Evolutionary conservation across 345 rosid genomes (phyloP).

Genomic region (Aquilaria malaccensis): DNA sequence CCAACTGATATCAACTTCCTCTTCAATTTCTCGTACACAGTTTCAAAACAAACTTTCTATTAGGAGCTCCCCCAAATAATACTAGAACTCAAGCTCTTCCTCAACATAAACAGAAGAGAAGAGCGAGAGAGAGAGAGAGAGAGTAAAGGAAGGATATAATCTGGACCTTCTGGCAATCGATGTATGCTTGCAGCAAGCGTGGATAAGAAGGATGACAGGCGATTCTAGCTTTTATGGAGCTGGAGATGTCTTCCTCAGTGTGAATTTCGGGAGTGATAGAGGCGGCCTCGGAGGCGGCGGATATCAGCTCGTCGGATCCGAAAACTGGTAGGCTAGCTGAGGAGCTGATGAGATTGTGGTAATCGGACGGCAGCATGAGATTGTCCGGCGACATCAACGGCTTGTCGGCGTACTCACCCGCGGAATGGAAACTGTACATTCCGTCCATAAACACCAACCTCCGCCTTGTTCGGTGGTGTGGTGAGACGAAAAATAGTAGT

Average conservation of each 20-base stretch:
- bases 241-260: constrained; percentile 33
- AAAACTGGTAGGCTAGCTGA: constrained; percentile 40
- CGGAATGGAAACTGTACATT: constrained; percentile 53
- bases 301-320: constrained; percentile 62
- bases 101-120: constrained; percentile 3
- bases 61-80: too few species aligned
- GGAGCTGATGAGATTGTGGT: constrained; percentile 30
- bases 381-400: constrained; percentile 62
- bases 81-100: neutral
- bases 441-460: constrained; percentile 50
- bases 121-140: neutral
- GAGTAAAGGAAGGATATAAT: neutral
- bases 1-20: constrained; percentile 1
- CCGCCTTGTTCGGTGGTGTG: neutral
- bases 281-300: constrained; percentile 51
- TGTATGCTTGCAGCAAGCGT: constrained; percentile 76
- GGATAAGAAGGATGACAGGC: constrained; percentile 81
- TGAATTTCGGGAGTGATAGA: constrained; percentile 51
- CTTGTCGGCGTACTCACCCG: constrained; percentile 49
- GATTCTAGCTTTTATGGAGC: constrained; percentile 64
- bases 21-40: neutral
- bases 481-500: too few species aligned
- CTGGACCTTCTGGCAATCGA: constrained; percentile 94
- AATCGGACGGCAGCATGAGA: constrained; percentile 47
- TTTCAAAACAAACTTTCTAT: too few species aligned